Conservation (phyloP, 2,329 filamentous ascomycete species). For the Colletotrichum truncatum region DNA sequence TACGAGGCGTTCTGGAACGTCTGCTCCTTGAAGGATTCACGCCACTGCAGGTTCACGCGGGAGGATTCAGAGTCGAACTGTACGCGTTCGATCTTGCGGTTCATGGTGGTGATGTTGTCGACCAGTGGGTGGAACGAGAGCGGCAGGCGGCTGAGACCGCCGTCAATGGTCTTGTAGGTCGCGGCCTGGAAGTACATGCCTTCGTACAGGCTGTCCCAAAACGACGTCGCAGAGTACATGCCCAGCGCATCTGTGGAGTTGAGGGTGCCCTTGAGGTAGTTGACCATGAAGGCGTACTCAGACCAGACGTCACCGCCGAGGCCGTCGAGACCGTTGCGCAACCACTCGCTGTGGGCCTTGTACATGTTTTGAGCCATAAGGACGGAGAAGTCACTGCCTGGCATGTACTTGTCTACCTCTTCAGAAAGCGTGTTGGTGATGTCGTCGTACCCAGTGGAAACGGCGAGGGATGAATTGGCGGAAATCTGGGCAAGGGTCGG, state of each 20-base stretch:
- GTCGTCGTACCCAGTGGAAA: conserved; percentile 41
- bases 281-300: conserved; percentile 69
- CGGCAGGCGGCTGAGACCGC: conserved; percentile 64
- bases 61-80: conserved; percentile 57
- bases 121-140: conserved; percentile 70
- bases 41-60: conserved; percentile 68
- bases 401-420: conserved; percentile 46
- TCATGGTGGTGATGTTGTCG: conserved; percentile 63
- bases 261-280: conserved; percentile 61
- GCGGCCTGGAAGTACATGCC: conserved; percentile 67
- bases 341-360: conserved; percentile 51
- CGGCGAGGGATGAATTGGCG: conserved; percentile 50
- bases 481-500: conserved; percentile 59
- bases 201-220: conserved; percentile 64
- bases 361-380: conserved; percentile 53
- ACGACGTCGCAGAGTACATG: conserved; percentile 45
- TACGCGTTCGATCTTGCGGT: conserved; percentile 66
- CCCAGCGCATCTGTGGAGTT: conserved; percentile 60
- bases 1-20: conserved; percentile 59
- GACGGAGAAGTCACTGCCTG: conserved; percentile 44
- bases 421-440: conserved; percentile 44
- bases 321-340: conserved; percentile 45
- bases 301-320: conserved; percentile 70
- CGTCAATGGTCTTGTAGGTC: conserved; percentile 72
- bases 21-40: conserved; percentile 49